These are phyloP conservation scores for Aspergillus viridinutans DNA, from an alignment of 2,329 filamentous ascomycete species.

Conservation along the genomic window DNA sequence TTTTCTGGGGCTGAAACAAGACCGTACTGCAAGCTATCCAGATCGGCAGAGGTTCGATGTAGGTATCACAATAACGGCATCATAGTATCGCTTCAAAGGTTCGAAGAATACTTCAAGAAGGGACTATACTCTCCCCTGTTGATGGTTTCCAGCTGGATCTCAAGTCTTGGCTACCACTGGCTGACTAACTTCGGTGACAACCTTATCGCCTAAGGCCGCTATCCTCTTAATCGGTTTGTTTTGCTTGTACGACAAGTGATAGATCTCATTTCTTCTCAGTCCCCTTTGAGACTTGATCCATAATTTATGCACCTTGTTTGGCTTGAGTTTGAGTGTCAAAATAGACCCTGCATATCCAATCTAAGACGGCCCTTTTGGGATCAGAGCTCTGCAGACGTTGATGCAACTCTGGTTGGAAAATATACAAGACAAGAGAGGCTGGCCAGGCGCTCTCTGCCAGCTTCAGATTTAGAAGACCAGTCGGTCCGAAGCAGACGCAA, in stretches of 20 bases:
- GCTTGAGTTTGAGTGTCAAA: not conserved
- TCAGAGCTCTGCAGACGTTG: not conserved
- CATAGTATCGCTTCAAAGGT: not conserved
- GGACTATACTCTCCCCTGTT: slow-evolving; percentile 5
- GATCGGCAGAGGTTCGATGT: slow-evolving; percentile 1
- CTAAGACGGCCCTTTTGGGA: not conserved
- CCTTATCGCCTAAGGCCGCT: slow-evolving; percentile 10
- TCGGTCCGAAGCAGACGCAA: not conserved
- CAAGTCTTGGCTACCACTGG: slow-evolving; percentile 9
- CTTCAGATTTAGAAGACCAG: not conserved
- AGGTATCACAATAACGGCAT: slow-evolving; percentile 7
- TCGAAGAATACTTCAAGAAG: slow-evolving; percentile 4
- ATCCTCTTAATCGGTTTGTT: not conserved
- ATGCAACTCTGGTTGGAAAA: not conserved
- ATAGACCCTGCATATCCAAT: not conserved
- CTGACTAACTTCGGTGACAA: slow-evolving; percentile 14
- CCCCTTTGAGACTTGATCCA: not conserved
- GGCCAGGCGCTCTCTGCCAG: too few species aligned
- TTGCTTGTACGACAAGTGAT: not conserved
- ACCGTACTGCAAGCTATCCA: not conserved
- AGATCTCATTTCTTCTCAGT: not conserved
- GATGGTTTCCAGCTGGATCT: slow-evolving; percentile 10
- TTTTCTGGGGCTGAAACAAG: slow-evolving; percentile 2
- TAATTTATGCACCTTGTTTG: not conserved
- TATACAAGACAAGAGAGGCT: not conserved